These are phyloP conservation scores for Cercospora zeae-maydis DNA, from an alignment of 2,329 filamentous ascomycete genomes.

Conservation along the genomic window DNA sequence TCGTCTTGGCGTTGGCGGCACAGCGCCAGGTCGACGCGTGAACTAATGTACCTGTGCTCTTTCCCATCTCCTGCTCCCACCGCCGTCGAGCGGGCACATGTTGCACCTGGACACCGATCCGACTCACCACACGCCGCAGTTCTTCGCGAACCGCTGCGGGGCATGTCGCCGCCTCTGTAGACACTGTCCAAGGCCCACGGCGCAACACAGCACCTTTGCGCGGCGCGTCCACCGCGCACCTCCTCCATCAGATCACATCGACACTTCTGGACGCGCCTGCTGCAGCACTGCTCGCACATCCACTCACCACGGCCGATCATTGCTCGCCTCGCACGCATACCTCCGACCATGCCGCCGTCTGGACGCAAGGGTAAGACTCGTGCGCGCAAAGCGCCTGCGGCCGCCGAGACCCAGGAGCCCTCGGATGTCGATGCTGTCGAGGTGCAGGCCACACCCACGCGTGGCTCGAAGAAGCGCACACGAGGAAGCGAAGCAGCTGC, in stretches of 20 bases:
- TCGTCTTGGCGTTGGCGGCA: background rate
- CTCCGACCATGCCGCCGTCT: slow-evolving; percentile 32
- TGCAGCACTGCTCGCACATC: background rate
- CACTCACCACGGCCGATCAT: background rate
- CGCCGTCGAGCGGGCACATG: background rate
- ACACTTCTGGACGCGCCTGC: background rate
- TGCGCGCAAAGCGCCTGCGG: slow-evolving; percentile 31
- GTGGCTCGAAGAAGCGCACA: slow-evolving; percentile 45
- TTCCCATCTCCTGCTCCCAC: background rate
- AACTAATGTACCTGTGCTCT: background rate
- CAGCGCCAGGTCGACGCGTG: background rate
- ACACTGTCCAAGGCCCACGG: background rate
- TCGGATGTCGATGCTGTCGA: slow-evolving; percentile 46
- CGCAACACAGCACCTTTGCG: background rate
- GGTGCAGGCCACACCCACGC: slow-evolving; percentile 47
- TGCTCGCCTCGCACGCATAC: background rate
- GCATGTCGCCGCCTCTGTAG: background rate
- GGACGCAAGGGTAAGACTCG: slow-evolving; percentile 35
- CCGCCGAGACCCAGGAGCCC: slow-evolving; percentile 29
- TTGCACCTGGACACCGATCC: background rate
- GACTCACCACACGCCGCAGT: background rate
- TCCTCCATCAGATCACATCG: background rate
- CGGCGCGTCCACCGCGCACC: background rate
- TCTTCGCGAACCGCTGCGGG: background rate
- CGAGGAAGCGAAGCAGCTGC: slow-evolving; percentile 35